Base-by-base conservation (phyloP, 352 stramenopile species). In the Phytopythium delawarense region DNA sequence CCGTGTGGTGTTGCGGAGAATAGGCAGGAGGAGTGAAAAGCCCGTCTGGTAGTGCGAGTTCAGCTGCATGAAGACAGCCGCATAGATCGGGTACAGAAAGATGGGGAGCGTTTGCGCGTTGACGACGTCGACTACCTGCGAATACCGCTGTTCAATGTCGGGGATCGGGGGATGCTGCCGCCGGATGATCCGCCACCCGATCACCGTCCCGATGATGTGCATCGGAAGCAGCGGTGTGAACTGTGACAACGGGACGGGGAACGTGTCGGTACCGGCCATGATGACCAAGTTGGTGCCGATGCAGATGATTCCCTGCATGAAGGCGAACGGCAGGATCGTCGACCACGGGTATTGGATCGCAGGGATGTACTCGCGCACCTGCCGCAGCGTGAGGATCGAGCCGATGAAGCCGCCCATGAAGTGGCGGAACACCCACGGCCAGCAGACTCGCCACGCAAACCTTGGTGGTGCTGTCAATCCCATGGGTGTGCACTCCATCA, bases 211-310 rank as follows among this genome's bases (percentile, higher is more conserved):
- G 13, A 71, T 53, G 8, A 23, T 23, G 35, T 49, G 21, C 13
- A 78, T 56, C 1, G 71, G 61, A 0, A 62, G 21, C 4, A 70
- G 15, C 0, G 65, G 63, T 2, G 57, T 13, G 16, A 74, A 59
- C 21, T 70, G 45, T 2, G 62, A 73, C 15, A 69, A 74, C 8
- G 72, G 75, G 7, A 80, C 65, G 0, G 75, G 75, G 42, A 79
- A 84, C 23, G 71, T 52, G 9, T 44, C 55, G 0, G 50, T 42
- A 7, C 49, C 21, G 23, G 50, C 51, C 1, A 72, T 57, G 11
- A 73, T 42, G 1, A 63, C 12, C 7, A 75, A 21, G 23, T 74
- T 57, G 0, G 59, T 70, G 1, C 32, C 63, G 18, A 70, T 60
- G 21, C 40, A 53, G 49, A 55, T 35, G 15, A 39, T 21, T 18